These are phyloP conservation scores for Parsonsia alboflavescens DNA, from an alignment of 257 asterid species.

Conservation along the genomic window DNA sequence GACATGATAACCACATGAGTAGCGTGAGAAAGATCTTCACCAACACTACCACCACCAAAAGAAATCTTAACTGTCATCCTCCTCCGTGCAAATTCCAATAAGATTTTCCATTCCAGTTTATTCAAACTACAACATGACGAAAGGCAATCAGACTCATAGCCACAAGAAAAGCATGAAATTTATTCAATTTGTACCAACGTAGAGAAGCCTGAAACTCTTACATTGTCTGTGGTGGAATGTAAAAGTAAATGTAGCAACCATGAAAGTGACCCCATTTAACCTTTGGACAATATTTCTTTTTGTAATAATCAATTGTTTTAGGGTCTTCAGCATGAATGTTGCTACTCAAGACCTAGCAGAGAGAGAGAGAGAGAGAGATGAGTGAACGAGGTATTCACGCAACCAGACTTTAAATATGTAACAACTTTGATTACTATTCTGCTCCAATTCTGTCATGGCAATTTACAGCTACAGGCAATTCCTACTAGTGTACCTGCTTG, in stretches of 20 bases:
- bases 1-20: conserved; percentile 71
- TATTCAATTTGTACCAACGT: conserved; percentile 1
- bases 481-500: conserved; percentile 47
- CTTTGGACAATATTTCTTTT: conserved; percentile 67
- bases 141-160: conserved; percentile 19
- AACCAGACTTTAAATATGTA: background rate
- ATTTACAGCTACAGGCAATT: background rate
- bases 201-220: conserved; percentile 32
- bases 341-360: conserved; percentile 49
- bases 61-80: conserved; percentile 81
- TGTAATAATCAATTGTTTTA: conserved; percentile 49
- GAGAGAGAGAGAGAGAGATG: background rate
- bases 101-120: conserved; percentile 43
- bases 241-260: conserved; percentile 70
- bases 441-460: too few species aligned
- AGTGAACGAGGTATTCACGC: background rate
- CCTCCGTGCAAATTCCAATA: conserved; percentile 55
- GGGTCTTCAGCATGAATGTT: conserved; percentile 36
- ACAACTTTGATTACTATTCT: background rate
- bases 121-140: conserved; percentile 30
- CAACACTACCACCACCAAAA: conserved; percentile 63
- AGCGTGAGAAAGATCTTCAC: conserved; percentile 51
- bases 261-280: conserved; percentile 81
- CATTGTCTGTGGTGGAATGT: conserved; percentile 43
- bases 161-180: conserved; percentile 14